Conservation (phyloP, 2,329 filamentous ascomycete genomes). For the Colletotrichum viniferum region DNA sequence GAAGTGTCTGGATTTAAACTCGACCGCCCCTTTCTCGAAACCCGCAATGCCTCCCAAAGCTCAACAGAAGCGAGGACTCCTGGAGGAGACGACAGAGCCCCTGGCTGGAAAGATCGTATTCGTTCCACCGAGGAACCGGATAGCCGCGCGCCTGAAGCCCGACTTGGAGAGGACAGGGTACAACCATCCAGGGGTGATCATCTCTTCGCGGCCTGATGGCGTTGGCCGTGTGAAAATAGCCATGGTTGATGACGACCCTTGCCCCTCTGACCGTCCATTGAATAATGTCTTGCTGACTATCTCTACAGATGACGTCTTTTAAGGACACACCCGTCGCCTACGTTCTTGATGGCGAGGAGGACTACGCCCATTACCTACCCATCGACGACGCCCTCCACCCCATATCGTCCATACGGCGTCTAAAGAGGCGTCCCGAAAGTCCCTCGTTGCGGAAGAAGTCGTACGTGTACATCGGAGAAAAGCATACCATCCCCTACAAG, state of each 20-base stretch:
- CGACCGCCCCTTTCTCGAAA: not conserved
- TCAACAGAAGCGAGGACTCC: fast-evolving
- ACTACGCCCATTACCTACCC: not conserved
- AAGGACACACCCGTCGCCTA: not conserved
- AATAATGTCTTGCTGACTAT: not conserved
- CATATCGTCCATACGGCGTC: not conserved
- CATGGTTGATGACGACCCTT: not conserved
- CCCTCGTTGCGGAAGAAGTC: not conserved
- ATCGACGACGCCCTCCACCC: not conserved
- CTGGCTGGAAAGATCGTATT: not conserved
- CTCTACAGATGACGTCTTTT: not conserved
- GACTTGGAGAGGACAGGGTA: not conserved
- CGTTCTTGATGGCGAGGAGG: not conserved
- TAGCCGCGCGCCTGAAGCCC: not conserved
- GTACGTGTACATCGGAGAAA: not conserved
- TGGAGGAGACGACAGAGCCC: not conserved
- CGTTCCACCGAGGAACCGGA: not conserved
- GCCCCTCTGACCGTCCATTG: fast-evolving
- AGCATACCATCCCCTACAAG: not conserved
- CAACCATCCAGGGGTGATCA: not conserved
- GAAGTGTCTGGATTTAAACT: not conserved
- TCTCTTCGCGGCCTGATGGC: not conserved
- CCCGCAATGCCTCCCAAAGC: not conserved
- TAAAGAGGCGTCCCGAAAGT: not conserved
- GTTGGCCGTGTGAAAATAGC: not conserved